Evolutionary conservation across 192 early-diverging fungal species (phyloP).

Genomic region (Linnemannia exigua): DNA sequence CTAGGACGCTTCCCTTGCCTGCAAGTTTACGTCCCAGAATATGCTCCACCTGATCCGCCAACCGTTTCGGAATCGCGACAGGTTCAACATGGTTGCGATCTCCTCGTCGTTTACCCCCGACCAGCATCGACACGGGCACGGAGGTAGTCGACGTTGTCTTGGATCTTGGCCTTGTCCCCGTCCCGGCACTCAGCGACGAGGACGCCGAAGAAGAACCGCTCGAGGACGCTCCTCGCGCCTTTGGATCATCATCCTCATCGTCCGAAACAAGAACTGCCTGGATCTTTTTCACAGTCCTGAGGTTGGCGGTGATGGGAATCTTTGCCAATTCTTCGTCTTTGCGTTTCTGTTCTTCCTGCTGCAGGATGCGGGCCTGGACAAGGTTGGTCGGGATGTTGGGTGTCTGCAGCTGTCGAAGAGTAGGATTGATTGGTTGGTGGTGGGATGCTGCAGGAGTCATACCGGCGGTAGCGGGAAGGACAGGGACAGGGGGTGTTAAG

Average conservation of each 20-base stretch:
- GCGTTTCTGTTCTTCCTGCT: conserved; percentile 42
- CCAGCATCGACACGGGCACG: conserved; percentile 17
- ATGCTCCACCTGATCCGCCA: conserved; percentile 52
- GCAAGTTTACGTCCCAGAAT: conserved; percentile 57
- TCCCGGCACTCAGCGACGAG: not conserved
- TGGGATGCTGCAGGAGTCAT: not conserved
- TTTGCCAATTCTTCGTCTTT: conserved; percentile 45
- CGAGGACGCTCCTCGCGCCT: not conserved
- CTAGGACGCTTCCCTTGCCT: conserved; percentile 52
- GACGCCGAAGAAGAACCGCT: not conserved
- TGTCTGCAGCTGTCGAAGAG: conserved; percentile 45
- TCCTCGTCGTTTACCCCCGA: conserved; percentile 38
- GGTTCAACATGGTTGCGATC: conserved; percentile 48
- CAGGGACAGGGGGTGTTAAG: conserved; percentile 7
- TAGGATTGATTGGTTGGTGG: conserved; percentile 36
- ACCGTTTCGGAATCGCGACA: conserved; percentile 44
- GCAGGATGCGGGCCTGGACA: conserved; percentile 49
- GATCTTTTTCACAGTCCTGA: conserved; percentile 50
- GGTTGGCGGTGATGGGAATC: conserved; percentile 54
- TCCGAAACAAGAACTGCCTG: conserved; percentile 46
- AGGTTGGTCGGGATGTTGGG: conserved; percentile 51
- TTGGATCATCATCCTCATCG: conserved; percentile 31
- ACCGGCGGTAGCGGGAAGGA: not conserved
- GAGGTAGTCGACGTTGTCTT: conserved; percentile 30
- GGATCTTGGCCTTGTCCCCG: conserved; percentile 13